Conservation (phyloP, 192 early-diverging fungal species). For the Entomortierella lignicola region DNA sequence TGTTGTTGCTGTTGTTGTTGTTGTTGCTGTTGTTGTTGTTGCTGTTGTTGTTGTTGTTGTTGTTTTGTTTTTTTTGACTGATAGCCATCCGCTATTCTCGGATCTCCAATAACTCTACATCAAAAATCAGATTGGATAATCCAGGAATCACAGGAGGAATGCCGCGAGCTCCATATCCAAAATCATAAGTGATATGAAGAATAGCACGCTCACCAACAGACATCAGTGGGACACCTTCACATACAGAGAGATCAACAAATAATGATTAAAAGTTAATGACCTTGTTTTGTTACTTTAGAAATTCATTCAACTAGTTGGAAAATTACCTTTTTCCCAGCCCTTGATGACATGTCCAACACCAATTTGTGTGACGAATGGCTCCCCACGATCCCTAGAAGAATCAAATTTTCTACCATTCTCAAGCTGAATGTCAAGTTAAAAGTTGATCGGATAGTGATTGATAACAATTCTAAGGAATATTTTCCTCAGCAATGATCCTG, state of each 20-base stretch:
- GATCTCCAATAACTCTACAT: constrained; percentile 81
- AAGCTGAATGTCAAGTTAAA: constrained; percentile 44
- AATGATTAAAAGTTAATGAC: no score
- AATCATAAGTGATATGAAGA: constrained; percentile 86
- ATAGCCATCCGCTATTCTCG: constrained; percentile 7
- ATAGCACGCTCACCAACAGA: constrained; percentile 89
- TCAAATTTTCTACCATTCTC: constrained; percentile 87
- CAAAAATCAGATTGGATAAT: constrained; percentile 84
- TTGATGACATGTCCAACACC: constrained; percentile 95
- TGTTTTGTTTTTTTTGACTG: neutral
- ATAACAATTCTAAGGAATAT: no score
- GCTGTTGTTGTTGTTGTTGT: neutral
- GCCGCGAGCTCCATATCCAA: constrained; percentile 84
- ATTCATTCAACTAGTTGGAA: no score
- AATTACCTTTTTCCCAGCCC: constrained; percentile 70
- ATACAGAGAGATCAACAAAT: no score
- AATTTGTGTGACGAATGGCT: constrained; percentile 90
- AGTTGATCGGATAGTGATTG: no score
- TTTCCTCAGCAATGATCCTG: no score
- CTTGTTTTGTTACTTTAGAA: no score
- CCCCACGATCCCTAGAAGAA: constrained; percentile 82
- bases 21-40: no score
- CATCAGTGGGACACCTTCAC: constrained; percentile 94
- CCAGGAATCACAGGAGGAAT: constrained; percentile 84
- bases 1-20: no score